Evolutionary conservation across 2,329 filamentous ascomycete species (phyloP).

Genomic region (Stachybotrys chartarum): DNA sequence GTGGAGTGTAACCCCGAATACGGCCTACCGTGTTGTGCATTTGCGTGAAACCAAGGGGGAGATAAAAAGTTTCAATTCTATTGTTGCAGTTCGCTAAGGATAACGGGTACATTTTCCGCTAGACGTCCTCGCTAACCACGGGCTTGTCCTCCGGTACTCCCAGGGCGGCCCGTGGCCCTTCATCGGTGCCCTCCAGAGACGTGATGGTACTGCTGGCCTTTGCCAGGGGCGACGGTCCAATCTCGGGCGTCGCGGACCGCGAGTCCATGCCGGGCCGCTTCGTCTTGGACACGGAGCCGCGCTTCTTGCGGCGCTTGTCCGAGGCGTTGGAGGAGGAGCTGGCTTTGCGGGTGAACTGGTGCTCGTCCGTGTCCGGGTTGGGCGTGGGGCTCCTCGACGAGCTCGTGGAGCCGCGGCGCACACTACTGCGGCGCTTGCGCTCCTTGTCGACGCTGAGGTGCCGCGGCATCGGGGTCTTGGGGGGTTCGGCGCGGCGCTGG

Average conservation of each 20-base stretch:
- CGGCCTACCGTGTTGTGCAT: not conserved
- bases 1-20: too few species aligned
- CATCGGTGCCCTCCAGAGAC: conserved; percentile 11
- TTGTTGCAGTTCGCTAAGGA: not conserved
- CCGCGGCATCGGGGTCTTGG: conserved; percentile 31
- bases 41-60: not conserved
- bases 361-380: conserved; percentile 38
- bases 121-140: not conserved
- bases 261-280: conserved; percentile 40
- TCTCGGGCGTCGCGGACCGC: conserved; percentile 47
- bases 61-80: not conserved
- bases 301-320: conserved; percentile 46
- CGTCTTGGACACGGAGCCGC: conserved; percentile 31
- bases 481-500: conserved; percentile 24
- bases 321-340: conserved; percentile 37
- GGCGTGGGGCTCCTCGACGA: conserved; percentile 45
- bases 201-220: conserved; percentile 32
- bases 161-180: not conserved
- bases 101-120: not conserved
- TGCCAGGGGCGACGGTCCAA: conserved; percentile 41
- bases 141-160: not conserved
- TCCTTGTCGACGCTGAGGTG: conserved; percentile 37
- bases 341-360: conserved; percentile 30
- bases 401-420: conserved; percentile 44
- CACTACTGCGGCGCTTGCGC: conserved; percentile 41